phyloP scores from a whole-genome alignment of 192 early-diverging fungal genomes.

The Coemansia sp. region DNA sequence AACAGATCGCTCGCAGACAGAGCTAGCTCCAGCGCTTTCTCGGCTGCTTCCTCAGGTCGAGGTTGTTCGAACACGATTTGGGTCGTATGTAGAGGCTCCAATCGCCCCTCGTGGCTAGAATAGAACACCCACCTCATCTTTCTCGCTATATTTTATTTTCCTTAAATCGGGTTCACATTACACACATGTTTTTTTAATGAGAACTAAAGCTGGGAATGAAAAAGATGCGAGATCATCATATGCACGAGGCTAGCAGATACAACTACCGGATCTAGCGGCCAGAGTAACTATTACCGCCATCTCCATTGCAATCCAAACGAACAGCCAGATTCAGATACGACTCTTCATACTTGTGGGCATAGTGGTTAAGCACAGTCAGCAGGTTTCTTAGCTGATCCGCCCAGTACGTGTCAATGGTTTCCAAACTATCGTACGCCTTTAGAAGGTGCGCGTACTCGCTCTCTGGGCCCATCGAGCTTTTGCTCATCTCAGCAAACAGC shows the following conservation, averaged over 20 bases:
- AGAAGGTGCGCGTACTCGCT: constrained; percentile 38
- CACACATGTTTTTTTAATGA: neutral
- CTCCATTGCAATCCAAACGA: constrained; percentile 41
- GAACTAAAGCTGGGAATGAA: neutral
- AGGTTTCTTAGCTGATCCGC: constrained; percentile 68
- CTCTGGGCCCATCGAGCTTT: constrained; percentile 11
- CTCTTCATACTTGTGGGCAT: constrained; percentile 78
- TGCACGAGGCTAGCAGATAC: too few species aligned
- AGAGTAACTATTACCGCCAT: constrained; percentile 1
- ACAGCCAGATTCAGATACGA: constrained; percentile 66
- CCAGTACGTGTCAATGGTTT: constrained; percentile 59
- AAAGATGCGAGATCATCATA: neutral
- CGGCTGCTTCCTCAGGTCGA: constrained; percentile 18
- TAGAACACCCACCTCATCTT: neutral
- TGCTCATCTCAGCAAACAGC: constrained; percentile 26
- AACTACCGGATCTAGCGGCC: neutral
- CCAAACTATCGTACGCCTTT: constrained; percentile 46
- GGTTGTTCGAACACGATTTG: constrained; percentile 39
- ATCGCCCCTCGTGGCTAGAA: neutral
- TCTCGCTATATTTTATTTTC: too few species aligned
- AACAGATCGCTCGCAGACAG: constrained; percentile 12
- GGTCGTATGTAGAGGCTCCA: constrained; percentile 34
- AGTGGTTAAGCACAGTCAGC: constrained; percentile 79
- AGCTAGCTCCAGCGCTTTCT: constrained; percentile 18
- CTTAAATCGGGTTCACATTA: too few species aligned